A percentile compares a stretch with the other conserved stretches of the same genome.
These are phyloP conservation scores for Lipomyces orientalis DNA, from an alignment of 805 yeast genomes.

Conservation along the genomic window DNA sequence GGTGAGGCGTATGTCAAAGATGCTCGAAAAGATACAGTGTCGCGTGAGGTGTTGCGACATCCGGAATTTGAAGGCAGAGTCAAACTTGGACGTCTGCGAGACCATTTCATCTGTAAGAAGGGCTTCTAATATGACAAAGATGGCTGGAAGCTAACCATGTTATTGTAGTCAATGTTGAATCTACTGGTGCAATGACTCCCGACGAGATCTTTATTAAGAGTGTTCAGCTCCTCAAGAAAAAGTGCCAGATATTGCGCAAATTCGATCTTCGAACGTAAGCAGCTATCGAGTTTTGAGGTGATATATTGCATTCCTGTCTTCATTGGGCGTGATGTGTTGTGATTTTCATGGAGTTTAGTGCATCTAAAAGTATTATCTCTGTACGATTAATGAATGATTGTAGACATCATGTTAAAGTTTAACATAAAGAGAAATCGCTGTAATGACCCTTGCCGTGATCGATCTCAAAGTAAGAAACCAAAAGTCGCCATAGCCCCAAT, in stretches of 20 bases:
- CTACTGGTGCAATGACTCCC: constrained; percentile 96
- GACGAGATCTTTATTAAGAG: constrained; percentile 94
- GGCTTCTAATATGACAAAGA: neutral
- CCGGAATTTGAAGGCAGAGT: constrained; percentile 89
- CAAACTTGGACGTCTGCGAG: constrained; percentile 86
- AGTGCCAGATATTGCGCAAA: constrained; percentile 46
- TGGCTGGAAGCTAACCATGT: neutral
- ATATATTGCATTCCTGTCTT: neutral
- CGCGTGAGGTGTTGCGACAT: constrained; percentile 94
- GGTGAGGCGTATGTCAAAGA: constrained; percentile 80
- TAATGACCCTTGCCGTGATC: neutral
- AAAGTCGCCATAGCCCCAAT: neutral
- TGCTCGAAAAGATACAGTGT: constrained; percentile 93
- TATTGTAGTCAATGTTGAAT: constrained; percentile 72
- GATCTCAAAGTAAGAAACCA: neutral
- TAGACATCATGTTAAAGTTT: neutral
- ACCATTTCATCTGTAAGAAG: constrained; percentile 73
- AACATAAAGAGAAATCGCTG: neutral
- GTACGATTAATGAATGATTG: neutral
- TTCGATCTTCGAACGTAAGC: constrained; percentile 31
- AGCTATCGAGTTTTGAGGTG: neutral
- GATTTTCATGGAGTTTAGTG: constrained; percentile 2
- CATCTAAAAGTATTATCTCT: neutral
- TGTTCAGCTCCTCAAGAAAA: constrained; percentile 81
- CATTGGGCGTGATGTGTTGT: neutral